These are phyloP conservation scores for Delonix regia DNA, from an alignment of 306 rosid species.

Conservation along the genomic window DNA sequence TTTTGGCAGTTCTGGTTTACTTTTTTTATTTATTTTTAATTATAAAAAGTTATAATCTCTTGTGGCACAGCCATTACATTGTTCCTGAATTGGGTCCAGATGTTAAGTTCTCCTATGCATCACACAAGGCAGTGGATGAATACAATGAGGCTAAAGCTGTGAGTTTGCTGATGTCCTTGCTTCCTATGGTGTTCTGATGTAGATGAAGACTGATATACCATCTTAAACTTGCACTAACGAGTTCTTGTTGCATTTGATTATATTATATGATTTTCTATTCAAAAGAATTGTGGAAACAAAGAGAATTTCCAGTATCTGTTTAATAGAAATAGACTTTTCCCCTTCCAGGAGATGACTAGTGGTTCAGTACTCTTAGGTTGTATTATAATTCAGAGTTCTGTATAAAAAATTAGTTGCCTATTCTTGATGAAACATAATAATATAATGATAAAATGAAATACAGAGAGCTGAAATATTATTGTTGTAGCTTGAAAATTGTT, in stretches of 20 bases:
- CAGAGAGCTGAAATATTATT: background rate
- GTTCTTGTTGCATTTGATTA: background rate
- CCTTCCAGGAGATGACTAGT: background rate
- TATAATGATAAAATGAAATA: too few relatives aligned
- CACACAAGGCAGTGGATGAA: constrained; percentile 67
- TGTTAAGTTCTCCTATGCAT: constrained; percentile 58
- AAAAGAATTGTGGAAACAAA: background rate
- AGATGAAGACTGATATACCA: background rate
- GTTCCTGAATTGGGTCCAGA: constrained; percentile 69
- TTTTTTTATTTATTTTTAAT: background rate
- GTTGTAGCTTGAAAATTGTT: background rate
- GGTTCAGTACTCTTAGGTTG: background rate
- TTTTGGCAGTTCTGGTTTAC: background rate
- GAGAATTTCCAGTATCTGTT: background rate
- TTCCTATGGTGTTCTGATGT: background rate
- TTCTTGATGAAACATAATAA: background rate
- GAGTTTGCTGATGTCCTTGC: constrained; percentile 19
- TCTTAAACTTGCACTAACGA: background rate
- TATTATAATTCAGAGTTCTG: background rate
- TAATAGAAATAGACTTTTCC: background rate
- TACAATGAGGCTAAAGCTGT: constrained; percentile 65
- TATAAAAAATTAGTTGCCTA: too few relatives aligned
- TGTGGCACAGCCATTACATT: constrained; percentile 61
- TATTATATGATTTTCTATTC: background rate
- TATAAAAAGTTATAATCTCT: constrained; percentile 3